These are phyloP conservation scores for Saccharum hybrid DNA, from an alignment of 202 grass and related monocot genomes.

Conservation along the genomic window DNA sequence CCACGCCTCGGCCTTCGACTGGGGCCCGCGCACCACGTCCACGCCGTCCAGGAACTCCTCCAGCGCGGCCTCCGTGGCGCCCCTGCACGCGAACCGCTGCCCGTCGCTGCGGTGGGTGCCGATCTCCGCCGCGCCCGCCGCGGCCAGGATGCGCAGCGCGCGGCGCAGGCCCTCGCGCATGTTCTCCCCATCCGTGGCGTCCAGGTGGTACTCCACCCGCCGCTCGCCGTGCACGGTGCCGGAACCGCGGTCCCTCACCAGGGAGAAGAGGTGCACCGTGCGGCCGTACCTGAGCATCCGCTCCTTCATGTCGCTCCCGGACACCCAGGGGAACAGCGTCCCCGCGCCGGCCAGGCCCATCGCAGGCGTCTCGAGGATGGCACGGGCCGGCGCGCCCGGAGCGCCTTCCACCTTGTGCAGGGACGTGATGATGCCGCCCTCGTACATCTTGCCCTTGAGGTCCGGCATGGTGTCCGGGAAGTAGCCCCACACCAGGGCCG, in stretches of 20 bases:
- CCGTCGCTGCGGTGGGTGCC: conserved; percentile 94
- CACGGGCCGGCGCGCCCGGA: conserved; percentile 24
- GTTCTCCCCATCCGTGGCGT: conserved; percentile 60
- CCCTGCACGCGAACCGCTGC: conserved; percentile 63
- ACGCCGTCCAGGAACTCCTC: conserved; percentile 85
- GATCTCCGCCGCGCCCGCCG: conserved; percentile 74
- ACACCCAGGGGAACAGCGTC: conserved; percentile 72
- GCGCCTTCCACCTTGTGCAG: conserved; percentile 70
- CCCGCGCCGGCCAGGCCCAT: conserved; percentile 52
- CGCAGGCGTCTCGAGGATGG: conserved; percentile 73
- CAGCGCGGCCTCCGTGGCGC: conserved; percentile 50
- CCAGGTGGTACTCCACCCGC: conserved; percentile 59
- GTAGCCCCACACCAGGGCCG: conserved; percentile 79
- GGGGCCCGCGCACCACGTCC: conserved; percentile 50
- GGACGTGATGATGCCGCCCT: conserved; percentile 95
- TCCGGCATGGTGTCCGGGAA: conserved; percentile 64
- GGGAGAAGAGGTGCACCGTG: conserved; percentile 69
- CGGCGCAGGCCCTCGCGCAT: conserved; percentile 63
- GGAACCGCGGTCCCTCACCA: conserved; percentile 70
- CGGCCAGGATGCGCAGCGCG: conserved; percentile 66
- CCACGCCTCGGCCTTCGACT: conserved; percentile 61
- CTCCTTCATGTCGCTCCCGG: conserved; percentile 80
- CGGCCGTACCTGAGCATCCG: conserved; percentile 71
- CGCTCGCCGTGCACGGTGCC: conserved; percentile 71
- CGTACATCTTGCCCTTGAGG: conserved; percentile 63